Evolutionary conservation across 441 rosid genomes (phyloP).

Genomic region (Populus hybrid): DNA sequence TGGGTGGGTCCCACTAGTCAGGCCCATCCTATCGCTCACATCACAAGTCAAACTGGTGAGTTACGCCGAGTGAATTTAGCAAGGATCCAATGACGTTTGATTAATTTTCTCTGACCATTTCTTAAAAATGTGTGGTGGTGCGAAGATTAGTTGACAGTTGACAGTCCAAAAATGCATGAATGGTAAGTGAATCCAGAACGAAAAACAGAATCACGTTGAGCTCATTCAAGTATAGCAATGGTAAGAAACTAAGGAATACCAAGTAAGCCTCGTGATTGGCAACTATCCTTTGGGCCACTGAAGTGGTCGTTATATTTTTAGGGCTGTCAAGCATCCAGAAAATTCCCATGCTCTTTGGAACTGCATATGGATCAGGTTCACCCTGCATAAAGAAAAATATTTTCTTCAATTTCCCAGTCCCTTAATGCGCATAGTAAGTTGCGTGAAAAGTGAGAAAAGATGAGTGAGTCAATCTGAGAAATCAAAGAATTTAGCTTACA

Average conservation of each 20-base stretch:
- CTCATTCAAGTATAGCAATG: neutral
- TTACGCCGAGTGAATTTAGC: neutral
- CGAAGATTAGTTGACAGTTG: neutral
- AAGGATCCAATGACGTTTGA: neutral
- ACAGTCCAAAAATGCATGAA: neutral
- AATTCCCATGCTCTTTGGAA: constrained; percentile 81
- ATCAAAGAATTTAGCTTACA: constrained; percentile 32
- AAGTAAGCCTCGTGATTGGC: constrained; percentile 80
- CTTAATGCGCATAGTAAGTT: neutral
- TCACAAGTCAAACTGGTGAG: no score
- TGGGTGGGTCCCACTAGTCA: no score
- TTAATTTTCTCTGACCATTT: neutral
- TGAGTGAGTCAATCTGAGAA: neutral
- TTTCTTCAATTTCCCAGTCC: neutral
- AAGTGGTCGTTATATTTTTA: constrained; percentile 65
- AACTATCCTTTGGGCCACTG: constrained; percentile 77
- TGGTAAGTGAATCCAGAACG: neutral
- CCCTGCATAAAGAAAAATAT: constrained; percentile 38
- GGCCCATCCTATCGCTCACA: no score
- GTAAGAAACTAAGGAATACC: constrained; percentile 34
- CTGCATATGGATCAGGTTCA: constrained; percentile 62
- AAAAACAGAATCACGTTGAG: neutral
- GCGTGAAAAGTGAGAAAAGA: no score
- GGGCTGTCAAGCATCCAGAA: constrained; percentile 75
- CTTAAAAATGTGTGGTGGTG: neutral